Evolutionary conservation across 805 yeast genomes (phyloP).

Genomic region (Starmerella etchellsii): DNA sequence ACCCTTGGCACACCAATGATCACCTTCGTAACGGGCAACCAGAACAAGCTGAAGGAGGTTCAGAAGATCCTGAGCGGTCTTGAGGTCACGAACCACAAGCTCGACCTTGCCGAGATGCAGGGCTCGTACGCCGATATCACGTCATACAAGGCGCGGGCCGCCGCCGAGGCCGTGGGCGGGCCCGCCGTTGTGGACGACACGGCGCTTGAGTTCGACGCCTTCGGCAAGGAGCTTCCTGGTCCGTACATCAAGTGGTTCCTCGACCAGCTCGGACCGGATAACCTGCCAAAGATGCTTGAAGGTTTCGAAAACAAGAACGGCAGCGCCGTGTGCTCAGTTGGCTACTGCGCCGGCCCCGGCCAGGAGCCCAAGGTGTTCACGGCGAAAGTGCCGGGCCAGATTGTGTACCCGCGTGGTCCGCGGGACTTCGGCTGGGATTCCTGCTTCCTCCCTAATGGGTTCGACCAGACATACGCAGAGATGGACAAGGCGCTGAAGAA

Average conservation of each 20-base stretch:
- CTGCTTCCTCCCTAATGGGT: constrained; percentile 71
- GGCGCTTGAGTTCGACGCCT: constrained; percentile 69
- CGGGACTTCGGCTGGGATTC: constrained; percentile 92
- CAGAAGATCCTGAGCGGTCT: constrained; percentile 44
- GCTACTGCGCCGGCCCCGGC: constrained; percentile 75
- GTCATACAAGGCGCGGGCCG: constrained; percentile 61
- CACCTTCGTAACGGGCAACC: constrained; percentile 78
- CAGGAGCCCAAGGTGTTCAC: constrained; percentile 62
- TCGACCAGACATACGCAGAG: constrained; percentile 66
- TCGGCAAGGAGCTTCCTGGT: constrained; percentile 71
- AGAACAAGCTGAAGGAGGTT: constrained; percentile 77
- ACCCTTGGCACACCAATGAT: constrained; percentile 27
- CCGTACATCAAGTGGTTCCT: constrained; percentile 93
- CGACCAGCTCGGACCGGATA: constrained; percentile 57
- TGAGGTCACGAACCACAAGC: constrained; percentile 43
- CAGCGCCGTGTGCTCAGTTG: constrained; percentile 82
- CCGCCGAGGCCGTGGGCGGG: constrained; percentile 49
- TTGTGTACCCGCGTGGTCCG: constrained; percentile 69
- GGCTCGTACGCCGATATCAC: constrained; percentile 78
- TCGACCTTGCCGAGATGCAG: constrained; percentile 86
- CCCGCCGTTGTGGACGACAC: constrained; percentile 95
- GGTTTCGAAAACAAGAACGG: constrained; percentile 80
- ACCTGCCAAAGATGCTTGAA: constrained; percentile 61
- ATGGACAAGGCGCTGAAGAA: constrained; percentile 69
- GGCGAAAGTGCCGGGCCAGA: constrained; percentile 69